Percentiles rank a stretch among this genome's conserved stretches.
phyloP scores from a whole-genome alignment of 768 basidiomycete genomes.

The Filobasidium floriforme region DNA sequence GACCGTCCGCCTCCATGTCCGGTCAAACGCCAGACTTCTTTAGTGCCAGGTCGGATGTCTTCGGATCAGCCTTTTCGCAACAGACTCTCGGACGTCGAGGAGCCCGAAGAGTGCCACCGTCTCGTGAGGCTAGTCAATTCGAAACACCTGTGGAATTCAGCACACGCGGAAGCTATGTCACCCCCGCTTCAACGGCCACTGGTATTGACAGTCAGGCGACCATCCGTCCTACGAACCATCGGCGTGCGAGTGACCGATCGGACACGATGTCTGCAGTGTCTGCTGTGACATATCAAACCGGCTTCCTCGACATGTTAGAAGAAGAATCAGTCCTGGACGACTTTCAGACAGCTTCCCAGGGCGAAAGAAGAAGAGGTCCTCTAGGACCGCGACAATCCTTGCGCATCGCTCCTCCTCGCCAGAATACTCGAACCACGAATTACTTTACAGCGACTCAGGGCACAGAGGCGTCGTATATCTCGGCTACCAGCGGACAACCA shows the following conservation, averaged over 20 bases:
- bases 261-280: background rate
- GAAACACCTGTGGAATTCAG: background rate
- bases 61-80: conserved; percentile 2
- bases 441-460: conserved; percentile 18
- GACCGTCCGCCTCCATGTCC: conserved; percentile 1
- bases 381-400: no score
- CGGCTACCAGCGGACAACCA: background rate
- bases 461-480: conserved; percentile 2
- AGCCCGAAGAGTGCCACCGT: background rate
- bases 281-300: background rate
- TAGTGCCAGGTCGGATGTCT: background rate
- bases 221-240: background rate
- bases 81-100: background rate
- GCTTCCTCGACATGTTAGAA: background rate
- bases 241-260: background rate
- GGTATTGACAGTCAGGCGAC: background rate
- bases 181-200: background rate
- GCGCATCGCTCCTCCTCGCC: background rate
- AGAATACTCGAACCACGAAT: background rate
- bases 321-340: background rate
- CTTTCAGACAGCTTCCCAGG: no score
- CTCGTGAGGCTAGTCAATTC: background rate
- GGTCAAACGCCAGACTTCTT: background rate
- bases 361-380: no score
- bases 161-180: background rate